Evolutionary conservation across 495 filamentous ascomycete genomes (phyloP).

Genomic region (Xylaria acuta): DNA sequence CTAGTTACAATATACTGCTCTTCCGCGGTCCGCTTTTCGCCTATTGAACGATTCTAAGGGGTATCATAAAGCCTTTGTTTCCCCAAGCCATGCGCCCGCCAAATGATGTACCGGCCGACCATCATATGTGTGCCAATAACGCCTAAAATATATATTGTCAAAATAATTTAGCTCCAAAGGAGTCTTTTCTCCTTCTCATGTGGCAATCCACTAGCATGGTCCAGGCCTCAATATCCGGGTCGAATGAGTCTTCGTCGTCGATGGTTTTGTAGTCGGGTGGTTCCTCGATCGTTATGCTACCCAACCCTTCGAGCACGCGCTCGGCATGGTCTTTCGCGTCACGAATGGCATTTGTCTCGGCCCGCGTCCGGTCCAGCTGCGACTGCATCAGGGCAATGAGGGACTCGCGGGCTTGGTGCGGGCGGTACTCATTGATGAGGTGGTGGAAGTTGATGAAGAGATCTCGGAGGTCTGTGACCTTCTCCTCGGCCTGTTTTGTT

Average conservation of each 20-base stretch:
- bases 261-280: slow-evolving; percentile 24
- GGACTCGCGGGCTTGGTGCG: slow-evolving; percentile 92
- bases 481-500: slow-evolving; percentile 54
- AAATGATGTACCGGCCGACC: neutral
- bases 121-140: neutral
- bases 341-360: slow-evolving; percentile 79
- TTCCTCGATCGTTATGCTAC: slow-evolving; percentile 50
- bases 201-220: neutral
- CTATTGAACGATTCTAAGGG: neutral
- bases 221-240: slow-evolving; percentile 21
- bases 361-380: slow-evolving; percentile 72
- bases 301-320: slow-evolving; percentile 68
- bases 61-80: slow-evolving; percentile 6
- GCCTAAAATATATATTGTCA: neutral
- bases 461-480: slow-evolving; percentile 76
- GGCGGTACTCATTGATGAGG: slow-evolving; percentile 90
- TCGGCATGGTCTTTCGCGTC: slow-evolving; percentile 75
- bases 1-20: neutral
- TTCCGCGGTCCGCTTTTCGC: neutral
- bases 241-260: slow-evolving; percentile 26
- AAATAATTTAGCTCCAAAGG: neutral
- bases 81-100: slow-evolving; percentile 5
- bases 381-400: slow-evolving; percentile 92
- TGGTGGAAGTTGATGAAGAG: slow-evolving; percentile 89
- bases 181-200: neutral